phyloP scores from a whole-genome alignment of 331 rosid genomes.

The Malus hybrid region DNA sequence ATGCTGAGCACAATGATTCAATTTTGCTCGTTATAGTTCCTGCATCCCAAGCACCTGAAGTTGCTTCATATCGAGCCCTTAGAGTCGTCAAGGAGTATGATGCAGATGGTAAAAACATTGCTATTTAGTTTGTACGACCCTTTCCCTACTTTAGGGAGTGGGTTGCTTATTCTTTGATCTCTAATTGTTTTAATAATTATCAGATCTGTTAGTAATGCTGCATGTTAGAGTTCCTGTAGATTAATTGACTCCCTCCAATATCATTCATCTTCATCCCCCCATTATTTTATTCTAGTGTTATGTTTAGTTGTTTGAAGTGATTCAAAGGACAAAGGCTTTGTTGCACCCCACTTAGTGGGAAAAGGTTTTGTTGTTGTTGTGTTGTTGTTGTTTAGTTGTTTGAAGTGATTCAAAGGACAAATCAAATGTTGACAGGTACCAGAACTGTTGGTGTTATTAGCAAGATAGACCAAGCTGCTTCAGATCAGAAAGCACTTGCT shows the following conservation, averaged over 20 bases:
- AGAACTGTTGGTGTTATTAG: slow-evolving; percentile 88
- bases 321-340: neutral
- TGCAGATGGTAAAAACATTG: slow-evolving; percentile 59
- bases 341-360: too few species aligned
- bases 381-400: neutral
- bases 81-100: slow-evolving; percentile 81
- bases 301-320: neutral
- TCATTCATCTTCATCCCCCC: neutral
- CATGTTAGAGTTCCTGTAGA: neutral
- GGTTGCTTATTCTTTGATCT: neutral
- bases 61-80: slow-evolving; percentile 80
- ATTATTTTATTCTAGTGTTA: neutral
- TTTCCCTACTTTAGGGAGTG: neutral
- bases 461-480: slow-evolving; percentile 89
- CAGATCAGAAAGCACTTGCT: slow-evolving; percentile 84
- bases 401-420: neutral
- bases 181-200: neutral
- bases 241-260: neutral
- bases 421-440: slow-evolving; percentile 50
- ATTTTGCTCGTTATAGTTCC: slow-evolving; percentile 77
- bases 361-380: too few species aligned
- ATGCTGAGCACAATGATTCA: slow-evolving; percentile 86
- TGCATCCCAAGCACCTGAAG: slow-evolving; percentile 86
- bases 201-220: too few species aligned
- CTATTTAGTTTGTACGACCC: slow-evolving; percentile 2